These are phyloP conservation scores for Penicillium vulpinum DNA, from an alignment of 2,329 filamentous ascomycete species.

Conservation along the genomic window DNA sequence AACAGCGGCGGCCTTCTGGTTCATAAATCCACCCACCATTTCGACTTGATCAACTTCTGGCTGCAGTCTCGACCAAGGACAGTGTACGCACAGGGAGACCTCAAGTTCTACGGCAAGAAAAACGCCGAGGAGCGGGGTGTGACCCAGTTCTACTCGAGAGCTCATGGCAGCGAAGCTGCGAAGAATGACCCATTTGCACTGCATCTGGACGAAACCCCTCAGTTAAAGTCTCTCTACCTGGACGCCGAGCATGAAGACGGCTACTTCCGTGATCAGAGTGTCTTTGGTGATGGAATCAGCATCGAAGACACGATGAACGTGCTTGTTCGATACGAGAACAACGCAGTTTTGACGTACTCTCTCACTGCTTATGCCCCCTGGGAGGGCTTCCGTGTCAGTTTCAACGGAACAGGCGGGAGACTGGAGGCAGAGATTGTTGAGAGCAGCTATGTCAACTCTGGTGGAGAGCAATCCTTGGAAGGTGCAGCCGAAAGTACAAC, in stretches of 20 bases:
- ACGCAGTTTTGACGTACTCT: conserved; percentile 60
- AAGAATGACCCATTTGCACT: conserved; percentile 60
- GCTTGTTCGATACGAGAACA: conserved; percentile 58
- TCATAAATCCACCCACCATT: conserved; percentile 65
- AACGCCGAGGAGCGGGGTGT: conserved; percentile 60
- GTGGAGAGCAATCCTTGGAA: conserved; percentile 54
- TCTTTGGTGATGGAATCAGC: conserved; percentile 63
- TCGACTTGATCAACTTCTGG: conserved; percentile 66
- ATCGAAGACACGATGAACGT: conserved; percentile 66
- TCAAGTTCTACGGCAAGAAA: conserved; percentile 62
- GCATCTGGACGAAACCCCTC: conserved; percentile 53
- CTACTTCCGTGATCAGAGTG: conserved; percentile 63
- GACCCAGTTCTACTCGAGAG: conserved; percentile 53
- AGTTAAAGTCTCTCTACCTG: conserved; percentile 60
- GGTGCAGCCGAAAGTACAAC: conserved; percentile 27
- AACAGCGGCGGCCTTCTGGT: conserved; percentile 62
- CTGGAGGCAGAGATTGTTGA: conserved; percentile 64
- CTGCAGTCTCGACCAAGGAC: conserved; percentile 56
- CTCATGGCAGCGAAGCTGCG: conserved; percentile 54
- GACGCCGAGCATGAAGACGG: conserved; percentile 65
- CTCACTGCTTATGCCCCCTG: conserved; percentile 59
- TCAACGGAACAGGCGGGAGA: conserved; percentile 55
- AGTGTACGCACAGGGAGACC: conserved; percentile 59
- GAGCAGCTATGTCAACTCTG: conserved; percentile 57
- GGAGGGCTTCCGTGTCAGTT: conserved; percentile 31